Percentiles rank a stretch among this genome's conserved stretches.
Evolutionary conservation across 2,329 filamentous ascomycete genomes (phyloP).

Genomic region (Aspergillus clavatus): DNA sequence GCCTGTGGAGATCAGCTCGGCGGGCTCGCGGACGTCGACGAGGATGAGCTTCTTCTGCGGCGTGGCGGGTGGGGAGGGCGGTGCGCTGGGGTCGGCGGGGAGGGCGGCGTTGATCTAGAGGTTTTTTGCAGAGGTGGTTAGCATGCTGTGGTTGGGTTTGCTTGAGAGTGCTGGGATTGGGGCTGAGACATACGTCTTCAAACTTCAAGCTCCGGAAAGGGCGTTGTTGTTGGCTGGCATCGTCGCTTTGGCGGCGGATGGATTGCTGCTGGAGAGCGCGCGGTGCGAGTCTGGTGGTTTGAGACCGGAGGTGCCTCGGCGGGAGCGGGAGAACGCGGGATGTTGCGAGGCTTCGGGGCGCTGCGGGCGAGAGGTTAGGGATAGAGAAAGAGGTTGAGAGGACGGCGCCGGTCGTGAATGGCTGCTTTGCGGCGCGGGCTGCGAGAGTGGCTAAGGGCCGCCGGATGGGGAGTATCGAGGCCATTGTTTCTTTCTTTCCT

Average conservation of each 20-base stretch:
- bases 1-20: conserved; percentile 41
- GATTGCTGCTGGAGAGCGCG: background rate
- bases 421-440: conserved; percentile 4
- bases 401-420: background rate
- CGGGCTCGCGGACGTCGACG: conserved; percentile 47
- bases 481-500: conserved; percentile 6
- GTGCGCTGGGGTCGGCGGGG: conserved; percentile 17
- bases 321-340: background rate
- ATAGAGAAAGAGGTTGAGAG: background rate
- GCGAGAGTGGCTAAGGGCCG: conserved; percentile 6
- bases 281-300: background rate
- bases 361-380: background rate
- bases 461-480: conserved; percentile 8
- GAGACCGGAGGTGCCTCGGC: background rate
- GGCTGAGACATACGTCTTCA: conserved; percentile 29
- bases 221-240: background rate
- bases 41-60: conserved; percentile 32
- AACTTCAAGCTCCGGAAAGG: conserved; percentile 28
- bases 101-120: conserved; percentile 37
- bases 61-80: conserved; percentile 15
- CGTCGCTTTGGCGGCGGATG: conserved; percentile 20
- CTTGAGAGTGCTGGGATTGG: background rate
- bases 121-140: background rate
- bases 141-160: background rate
- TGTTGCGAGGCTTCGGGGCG: background rate